These are phyloP conservation scores for Podosphaera xanthii DNA, from an alignment of 2,329 filamentous ascomycete genomes.

Conservation along the genomic window DNA sequence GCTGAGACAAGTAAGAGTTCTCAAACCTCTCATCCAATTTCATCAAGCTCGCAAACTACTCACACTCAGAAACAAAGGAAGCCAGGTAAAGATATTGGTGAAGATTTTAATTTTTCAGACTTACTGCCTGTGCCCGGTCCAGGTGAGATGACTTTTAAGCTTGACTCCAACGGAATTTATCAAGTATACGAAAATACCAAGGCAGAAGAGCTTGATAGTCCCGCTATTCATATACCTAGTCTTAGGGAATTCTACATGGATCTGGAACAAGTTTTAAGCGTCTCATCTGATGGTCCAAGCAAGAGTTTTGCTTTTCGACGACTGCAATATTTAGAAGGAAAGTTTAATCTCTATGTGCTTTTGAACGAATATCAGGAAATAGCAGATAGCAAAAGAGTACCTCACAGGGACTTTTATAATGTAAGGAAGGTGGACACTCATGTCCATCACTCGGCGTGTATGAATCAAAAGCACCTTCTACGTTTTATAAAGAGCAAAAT, in stretches of 20 bases:
- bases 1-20: not conserved
- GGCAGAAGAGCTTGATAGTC: conserved; percentile 36
- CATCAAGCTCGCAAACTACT: conserved; percentile 17
- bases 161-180: conserved; percentile 73
- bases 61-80: conserved; percentile 45
- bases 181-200: conserved; percentile 63
- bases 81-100: conserved; percentile 71
- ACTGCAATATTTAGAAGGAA: conserved; percentile 85
- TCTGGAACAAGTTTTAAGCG: conserved; percentile 60
- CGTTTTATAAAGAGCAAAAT: conserved; percentile 99
- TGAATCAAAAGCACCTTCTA: conserved; percentile 97
- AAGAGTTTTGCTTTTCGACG: conserved; percentile 95
- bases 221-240: conserved; percentile 67
- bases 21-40: conserved; percentile 13
- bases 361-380: conserved; percentile 96
- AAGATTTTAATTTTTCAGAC: conserved; percentile 72
- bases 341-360: conserved; percentile 83
- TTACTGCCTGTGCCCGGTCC: conserved; percentile 47
- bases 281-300: conserved; percentile 87
- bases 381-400: conserved; percentile 91
- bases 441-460: conserved; percentile 96
- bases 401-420: conserved; percentile 97
- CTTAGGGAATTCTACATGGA: conserved; percentile 93
- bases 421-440: conserved; percentile 97
- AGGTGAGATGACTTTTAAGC: conserved; percentile 46